phyloP scores from a whole-genome alignment of 2,329 filamentous ascomycete species.

The Cladosporium colombiae region DNA sequence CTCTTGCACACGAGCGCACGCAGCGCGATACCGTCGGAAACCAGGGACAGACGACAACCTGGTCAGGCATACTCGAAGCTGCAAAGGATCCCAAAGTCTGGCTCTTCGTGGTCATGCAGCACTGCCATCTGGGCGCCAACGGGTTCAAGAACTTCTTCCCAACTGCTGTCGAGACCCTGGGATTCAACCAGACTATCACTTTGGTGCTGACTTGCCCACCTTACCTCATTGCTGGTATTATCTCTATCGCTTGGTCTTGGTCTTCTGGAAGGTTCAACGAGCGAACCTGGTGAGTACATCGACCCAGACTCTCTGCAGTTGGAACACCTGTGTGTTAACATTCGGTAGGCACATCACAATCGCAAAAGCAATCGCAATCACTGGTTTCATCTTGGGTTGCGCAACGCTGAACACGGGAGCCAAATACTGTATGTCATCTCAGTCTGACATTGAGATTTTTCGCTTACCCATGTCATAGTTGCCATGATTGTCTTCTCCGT shows the following conservation, averaged over 20 bases:
- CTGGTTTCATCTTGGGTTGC: background rate
- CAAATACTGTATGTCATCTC: constrained; percentile 25
- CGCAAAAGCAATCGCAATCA: constrained; percentile 12
- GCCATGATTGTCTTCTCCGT: constrained; percentile 38
- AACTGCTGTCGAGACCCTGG: constrained; percentile 31
- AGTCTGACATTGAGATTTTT: background rate
- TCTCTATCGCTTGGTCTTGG: constrained; percentile 37
- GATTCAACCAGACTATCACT: constrained; percentile 36
- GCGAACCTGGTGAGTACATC: constrained; percentile 37
- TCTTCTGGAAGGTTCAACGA: constrained; percentile 43
- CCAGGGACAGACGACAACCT: constrained; percentile 46
- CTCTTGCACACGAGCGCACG: constrained; percentile 21
- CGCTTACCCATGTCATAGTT: background rate
- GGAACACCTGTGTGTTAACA: constrained; percentile 24
- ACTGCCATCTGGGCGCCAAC: background rate
- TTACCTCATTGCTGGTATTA: constrained; percentile 26
- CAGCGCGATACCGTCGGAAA: constrained; percentile 48
- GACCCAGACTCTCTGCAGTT: background rate
- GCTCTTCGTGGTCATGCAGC: background rate
- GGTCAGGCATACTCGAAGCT: constrained; percentile 40
- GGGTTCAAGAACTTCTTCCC: constrained; percentile 16
- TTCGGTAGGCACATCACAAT: constrained; percentile 38
- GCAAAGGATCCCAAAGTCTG: background rate
- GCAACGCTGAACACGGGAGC: constrained; percentile 5
- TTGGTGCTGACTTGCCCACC: constrained; percentile 39